These are phyloP conservation scores for Microbotryum intermedium DNA, from an alignment of 1,284 basidiomycete species.

Conservation along the genomic window DNA sequence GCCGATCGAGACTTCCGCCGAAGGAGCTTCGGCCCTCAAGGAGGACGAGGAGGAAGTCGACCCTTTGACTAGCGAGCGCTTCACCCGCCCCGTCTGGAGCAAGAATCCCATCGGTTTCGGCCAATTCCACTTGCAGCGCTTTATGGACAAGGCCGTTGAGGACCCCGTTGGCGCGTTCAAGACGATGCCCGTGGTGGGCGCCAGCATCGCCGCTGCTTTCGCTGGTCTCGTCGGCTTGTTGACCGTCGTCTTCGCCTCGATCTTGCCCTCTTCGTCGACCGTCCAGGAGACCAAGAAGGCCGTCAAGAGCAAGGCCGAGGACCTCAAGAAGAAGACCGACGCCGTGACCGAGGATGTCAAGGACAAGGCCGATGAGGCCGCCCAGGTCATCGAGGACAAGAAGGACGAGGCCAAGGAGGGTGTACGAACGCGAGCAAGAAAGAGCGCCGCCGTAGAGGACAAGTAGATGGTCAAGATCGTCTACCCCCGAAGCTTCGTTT, in stretches of 20 bases:
- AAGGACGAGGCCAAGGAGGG: constrained; percentile 12
- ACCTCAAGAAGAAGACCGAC: constrained; percentile 22
- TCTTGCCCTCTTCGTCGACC: constrained; percentile 19
- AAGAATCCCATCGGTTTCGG: constrained; percentile 67
- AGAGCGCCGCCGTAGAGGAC: constrained; percentile 2
- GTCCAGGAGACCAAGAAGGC: neutral
- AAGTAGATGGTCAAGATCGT: neutral
- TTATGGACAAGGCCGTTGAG: constrained; percentile 61
- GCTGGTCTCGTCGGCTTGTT: constrained; percentile 76
- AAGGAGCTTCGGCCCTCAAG: constrained; percentile 41
- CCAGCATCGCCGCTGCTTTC: constrained; percentile 58
- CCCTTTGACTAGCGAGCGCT: constrained; percentile 30
- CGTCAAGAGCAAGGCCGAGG: constrained; percentile 9
- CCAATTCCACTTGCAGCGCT: constrained; percentile 61
- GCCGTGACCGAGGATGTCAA: constrained; percentile 16
- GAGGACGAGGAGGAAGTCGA: constrained; percentile 13
- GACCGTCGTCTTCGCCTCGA: constrained; percentile 44
- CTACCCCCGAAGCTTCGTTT: neutral
- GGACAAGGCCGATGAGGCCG: constrained; percentile 5
- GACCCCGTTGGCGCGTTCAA: constrained; percentile 69
- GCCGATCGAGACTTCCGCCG: constrained; percentile 39
- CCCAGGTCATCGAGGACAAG: constrained; percentile 7
- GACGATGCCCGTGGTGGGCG: constrained; percentile 73
- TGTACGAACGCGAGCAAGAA: constrained; percentile 6
- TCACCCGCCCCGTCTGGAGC: constrained; percentile 31